These are phyloP conservation scores for Globisporangium parvum DNA, from an alignment of 352 stramenopile genomes.

Conservation along the genomic window DNA sequence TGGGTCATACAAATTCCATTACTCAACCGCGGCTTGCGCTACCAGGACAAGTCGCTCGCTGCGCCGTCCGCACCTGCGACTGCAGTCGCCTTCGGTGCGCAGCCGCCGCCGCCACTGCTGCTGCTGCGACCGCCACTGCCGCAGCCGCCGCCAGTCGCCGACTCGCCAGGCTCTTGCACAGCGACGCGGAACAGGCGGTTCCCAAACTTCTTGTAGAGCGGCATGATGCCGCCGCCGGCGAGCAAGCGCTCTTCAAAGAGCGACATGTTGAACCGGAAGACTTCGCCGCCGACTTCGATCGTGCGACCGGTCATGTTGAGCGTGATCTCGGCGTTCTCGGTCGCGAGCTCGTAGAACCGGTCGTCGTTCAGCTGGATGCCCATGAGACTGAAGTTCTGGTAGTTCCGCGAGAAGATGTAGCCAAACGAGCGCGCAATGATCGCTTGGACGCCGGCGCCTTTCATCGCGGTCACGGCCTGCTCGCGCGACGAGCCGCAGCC, in stretches of 20 bases:
- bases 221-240: slow-evolving; percentile 78
- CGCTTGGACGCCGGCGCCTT: slow-evolving; percentile 71
- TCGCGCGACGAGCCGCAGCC: slow-evolving; percentile 82
- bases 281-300: slow-evolving; percentile 68
- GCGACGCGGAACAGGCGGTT: slow-evolving; percentile 82
- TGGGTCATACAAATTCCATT: slow-evolving; percentile 1
- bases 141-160: slow-evolving; percentile 25
- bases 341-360: slow-evolving; percentile 77
- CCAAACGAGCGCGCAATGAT: slow-evolving; percentile 82
- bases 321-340: slow-evolving; percentile 63
- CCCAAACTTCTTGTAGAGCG: slow-evolving; percentile 83
- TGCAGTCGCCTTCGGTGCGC: slow-evolving; percentile 30
- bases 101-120: slow-evolving; percentile 7
- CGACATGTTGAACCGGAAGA: slow-evolving; percentile 85
- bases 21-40: too few relatives aligned
- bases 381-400: slow-evolving; percentile 82
- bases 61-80: slow-evolving; percentile 28
- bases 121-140: slow-evolving; percentile 22
- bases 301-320: slow-evolving; percentile 81
- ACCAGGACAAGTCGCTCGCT: slow-evolving; percentile 60
- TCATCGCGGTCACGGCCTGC: slow-evolving; percentile 78
- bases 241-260: slow-evolving; percentile 81
- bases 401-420: slow-evolving; percentile 87
- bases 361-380: slow-evolving; percentile 78
- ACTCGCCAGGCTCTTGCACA: slow-evolving; percentile 47